phyloP scores from a whole-genome alignment of 805 yeast genomes.

The Wickerhamiella kurtzmanii region DNA sequence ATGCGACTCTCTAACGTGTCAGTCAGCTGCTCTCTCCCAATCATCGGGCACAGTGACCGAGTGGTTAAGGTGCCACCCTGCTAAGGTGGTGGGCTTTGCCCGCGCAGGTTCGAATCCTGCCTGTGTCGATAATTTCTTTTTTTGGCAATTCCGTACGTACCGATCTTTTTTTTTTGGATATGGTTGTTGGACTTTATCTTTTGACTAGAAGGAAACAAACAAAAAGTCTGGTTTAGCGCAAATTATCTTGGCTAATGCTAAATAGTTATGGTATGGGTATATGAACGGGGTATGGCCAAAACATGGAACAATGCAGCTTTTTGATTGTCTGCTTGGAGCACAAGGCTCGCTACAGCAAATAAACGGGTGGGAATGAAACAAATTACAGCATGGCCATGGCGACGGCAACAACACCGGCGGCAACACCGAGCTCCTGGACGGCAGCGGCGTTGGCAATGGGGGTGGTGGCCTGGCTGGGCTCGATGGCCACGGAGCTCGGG shows the following conservation, averaged over 20 bases:
- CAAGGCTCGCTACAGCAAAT: neutral
- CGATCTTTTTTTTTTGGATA: no score
- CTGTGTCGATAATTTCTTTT: conserved; percentile 20
- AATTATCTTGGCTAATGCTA: neutral
- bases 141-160: neutral
- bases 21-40: neutral
- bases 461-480: no score
- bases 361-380: conserved; percentile 5
- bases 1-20: no score
- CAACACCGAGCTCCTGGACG: conserved; percentile 4
- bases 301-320: neutral
- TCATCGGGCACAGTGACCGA: conserved; percentile 19
- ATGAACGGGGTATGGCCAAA: neutral
- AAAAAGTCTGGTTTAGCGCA: no score
- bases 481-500: no score
- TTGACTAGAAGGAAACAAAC: no score
- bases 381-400: conserved; percentile 14
- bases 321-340: neutral
- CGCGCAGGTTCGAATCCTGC: conserved; percentile 28
- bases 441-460: conserved; percentile 11
- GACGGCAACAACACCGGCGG: conserved; percentile 11
- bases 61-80: conserved; percentile 21
- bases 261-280: neutral
- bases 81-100: conserved; percentile 23
- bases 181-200: no score